Evolutionary conservation across 306 rosid genomes (phyloP), one percentile per base, ranked within the genome.

Genomic region (Sicyos edulis): DNA sequence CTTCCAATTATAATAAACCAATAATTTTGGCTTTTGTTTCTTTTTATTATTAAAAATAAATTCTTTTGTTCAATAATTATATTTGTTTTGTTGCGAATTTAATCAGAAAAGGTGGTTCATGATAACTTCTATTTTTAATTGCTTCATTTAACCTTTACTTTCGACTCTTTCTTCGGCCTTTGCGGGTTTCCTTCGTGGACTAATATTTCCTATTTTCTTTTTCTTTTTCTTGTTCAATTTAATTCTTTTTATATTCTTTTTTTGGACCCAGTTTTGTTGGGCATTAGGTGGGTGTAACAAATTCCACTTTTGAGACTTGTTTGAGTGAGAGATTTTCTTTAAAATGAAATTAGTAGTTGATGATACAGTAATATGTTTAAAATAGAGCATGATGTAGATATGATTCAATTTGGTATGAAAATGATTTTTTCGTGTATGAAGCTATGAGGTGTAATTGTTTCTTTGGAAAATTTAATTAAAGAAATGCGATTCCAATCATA

Each of bases 11-110:
- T 11, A 49, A 49, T 16, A 52, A 49, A 45, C 14, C 13, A 45
- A 45, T 45, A 45, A 10, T 10, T 51, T 51, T 51, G 19, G n/a
- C 8, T 51, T 51, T 51, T 51, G 1, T 51, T 53, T 56, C n/a
- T n/a, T 19, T 56, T 56, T 20, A 8, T 16, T 54, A 54, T 6
- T 5, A 6, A 56, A 17, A 56, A 7, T 42, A 56, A 61, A 29
- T 15, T 14, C 10, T 11, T 3, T 58, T 22, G 57, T 58, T 8
- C 13, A 58, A 58, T 60, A 15, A 60, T 29, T 15, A 63, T n/a
- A 63, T 63, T 63, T 63, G 51, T 37, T 63, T 63, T 10, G 8
- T 63, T 63, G 70, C 26, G 51, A 40, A n/a, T 63, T 63, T 42
- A 63, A 63, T 34, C 51, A 37, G 1, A 63, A 63, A 63, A 63